A percentile compares a stretch with the other conserved stretches of the same genome.
Evolutionary conservation across 176 grass and related monocot genomes (phyloP).

Genomic region (Thinopyrum elongatum): DNA sequence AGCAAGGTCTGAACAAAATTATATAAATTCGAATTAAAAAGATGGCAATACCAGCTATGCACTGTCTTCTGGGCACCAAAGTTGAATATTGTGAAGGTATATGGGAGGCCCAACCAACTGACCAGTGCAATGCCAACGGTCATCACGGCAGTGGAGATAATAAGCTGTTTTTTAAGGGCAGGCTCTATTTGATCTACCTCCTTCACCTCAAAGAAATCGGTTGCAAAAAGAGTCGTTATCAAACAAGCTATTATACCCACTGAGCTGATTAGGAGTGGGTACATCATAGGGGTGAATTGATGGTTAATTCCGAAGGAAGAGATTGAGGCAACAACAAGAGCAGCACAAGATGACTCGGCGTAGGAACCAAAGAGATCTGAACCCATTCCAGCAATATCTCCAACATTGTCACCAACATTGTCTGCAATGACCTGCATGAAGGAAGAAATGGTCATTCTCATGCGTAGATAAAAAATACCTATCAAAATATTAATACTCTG

Average conservation of each 20-base stretch:
- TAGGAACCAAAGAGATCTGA: conserved; percentile 96
- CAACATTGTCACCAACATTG: conserved; percentile 97
- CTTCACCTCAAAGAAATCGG: conserved; percentile 85
- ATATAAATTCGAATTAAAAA: neutral
- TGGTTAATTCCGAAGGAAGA: conserved; percentile 93
- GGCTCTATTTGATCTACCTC: conserved; percentile 87
- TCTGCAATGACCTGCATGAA: conserved; percentile 81
- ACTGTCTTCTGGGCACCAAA: conserved; percentile 95
- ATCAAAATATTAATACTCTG: neutral
- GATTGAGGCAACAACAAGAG: conserved; percentile 88
- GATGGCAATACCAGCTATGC: conserved; percentile 64
- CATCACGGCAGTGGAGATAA: conserved; percentile 85
- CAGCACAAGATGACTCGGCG: conserved; percentile 89
- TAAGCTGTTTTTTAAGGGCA: conserved; percentile 69
- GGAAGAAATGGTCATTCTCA: conserved; percentile 32
- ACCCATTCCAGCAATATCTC: conserved; percentile 97
- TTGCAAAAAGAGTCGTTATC: conserved; percentile 90
- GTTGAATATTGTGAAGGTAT: conserved; percentile 87
- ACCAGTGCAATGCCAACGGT: conserved; percentile 80
- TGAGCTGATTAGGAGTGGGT: conserved; percentile 79
- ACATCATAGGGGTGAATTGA: conserved; percentile 84
- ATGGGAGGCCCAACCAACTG: conserved; percentile 91
- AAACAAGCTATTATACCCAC: conserved; percentile 92
- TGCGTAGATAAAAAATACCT: neutral
- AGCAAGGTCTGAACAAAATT: neutral